These are phyloP conservation scores for Microdochium paspali DNA, from an alignment of 2,329 filamentous ascomycete species.

Conservation along the genomic window DNA sequence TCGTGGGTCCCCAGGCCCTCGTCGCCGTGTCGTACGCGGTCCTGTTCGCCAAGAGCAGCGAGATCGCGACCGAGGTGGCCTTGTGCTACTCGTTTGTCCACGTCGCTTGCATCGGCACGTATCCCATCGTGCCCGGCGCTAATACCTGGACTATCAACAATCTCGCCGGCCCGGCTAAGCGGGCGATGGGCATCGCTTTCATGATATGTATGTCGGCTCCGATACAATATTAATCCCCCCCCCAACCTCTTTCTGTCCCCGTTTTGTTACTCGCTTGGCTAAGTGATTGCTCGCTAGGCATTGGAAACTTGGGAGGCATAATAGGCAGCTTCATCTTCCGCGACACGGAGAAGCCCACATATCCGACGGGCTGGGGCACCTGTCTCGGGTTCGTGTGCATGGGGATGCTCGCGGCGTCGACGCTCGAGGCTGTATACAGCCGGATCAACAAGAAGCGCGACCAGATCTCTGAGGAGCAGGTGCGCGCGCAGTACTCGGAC, in stretches of 20 bases:
- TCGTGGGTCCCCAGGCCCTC: constrained; percentile 16
- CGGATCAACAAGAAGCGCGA: constrained; percentile 17
- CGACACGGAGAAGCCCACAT: constrained; percentile 9
- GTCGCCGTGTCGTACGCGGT: constrained; percentile 19
- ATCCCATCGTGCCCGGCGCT: constrained; percentile 19
- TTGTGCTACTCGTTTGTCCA: constrained; percentile 27
- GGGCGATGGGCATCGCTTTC: constrained; percentile 23
- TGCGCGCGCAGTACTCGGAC: constrained; percentile 14
- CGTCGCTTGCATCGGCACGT: constrained; percentile 26
- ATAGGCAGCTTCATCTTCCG: neutral
- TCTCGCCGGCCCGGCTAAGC: constrained; percentile 19
- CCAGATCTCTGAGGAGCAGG: constrained; percentile 13
- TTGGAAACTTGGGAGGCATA: neutral
- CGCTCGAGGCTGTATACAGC: constrained; percentile 4
- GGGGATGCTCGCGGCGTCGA: too few species aligned
- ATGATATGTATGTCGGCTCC: too few species aligned
- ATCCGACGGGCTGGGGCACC: constrained; percentile 15
- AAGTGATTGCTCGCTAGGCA: too few species aligned
- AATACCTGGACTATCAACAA: constrained; percentile 27
- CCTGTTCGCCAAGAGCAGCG: constrained; percentile 16
- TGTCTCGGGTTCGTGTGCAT: too few species aligned
- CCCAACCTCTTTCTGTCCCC: too few species aligned
- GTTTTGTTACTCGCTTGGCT: too few species aligned
- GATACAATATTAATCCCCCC: too few species aligned
- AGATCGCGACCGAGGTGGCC: constrained; percentile 23